Evolutionary conservation across 2,329 filamentous ascomycete genomes (phyloP).

Genomic region (Lasiodiplodia theobromae): DNA sequence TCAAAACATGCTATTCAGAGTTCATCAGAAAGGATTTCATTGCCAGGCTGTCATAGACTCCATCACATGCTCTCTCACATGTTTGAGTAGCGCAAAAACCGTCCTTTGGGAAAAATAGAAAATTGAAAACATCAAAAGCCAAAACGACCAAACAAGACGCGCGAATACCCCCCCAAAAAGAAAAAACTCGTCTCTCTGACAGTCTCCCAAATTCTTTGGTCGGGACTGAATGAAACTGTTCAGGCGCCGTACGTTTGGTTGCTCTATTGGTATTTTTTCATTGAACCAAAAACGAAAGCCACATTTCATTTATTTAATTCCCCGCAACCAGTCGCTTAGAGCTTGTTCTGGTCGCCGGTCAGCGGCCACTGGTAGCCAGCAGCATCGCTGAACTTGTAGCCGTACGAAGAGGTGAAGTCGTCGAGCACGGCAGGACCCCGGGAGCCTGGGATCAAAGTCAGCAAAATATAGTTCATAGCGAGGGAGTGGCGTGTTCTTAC

Average conservation of each 20-base stretch:
- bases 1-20: background rate
- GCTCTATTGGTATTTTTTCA: conserved; percentile 28
- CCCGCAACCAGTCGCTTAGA: conserved; percentile 61
- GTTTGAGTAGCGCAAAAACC: conserved; percentile 14
- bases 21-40: background rate
- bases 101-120: background rate
- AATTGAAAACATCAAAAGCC: background rate
- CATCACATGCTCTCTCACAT: conserved; percentile 24
- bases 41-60: conserved; percentile 26
- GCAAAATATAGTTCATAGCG: conserved; percentile 18
- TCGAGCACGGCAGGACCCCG: conserved; percentile 95
- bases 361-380: conserved; percentile 90
- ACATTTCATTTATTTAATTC: conserved; percentile 1
- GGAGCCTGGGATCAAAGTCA: conserved; percentile 70
- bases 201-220: background rate
- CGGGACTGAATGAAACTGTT: conserved; percentile 17
- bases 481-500: conserved; percentile 61
- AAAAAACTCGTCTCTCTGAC: conserved; percentile 17
- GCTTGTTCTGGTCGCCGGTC: conserved; percentile 78
- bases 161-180: background rate
- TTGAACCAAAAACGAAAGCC: conserved; percentile 16
- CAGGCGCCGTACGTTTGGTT: conserved; percentile 23
- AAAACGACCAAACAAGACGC: background rate
- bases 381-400: conserved; percentile 98
- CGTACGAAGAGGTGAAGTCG: conserved; percentile 97